Percentiles rank a stretch among this genome's conserved stretches.
Conservation (phyloP, 495 filamentous ascomycete genomes). For the Xanthoparmelia taractica region DNA sequence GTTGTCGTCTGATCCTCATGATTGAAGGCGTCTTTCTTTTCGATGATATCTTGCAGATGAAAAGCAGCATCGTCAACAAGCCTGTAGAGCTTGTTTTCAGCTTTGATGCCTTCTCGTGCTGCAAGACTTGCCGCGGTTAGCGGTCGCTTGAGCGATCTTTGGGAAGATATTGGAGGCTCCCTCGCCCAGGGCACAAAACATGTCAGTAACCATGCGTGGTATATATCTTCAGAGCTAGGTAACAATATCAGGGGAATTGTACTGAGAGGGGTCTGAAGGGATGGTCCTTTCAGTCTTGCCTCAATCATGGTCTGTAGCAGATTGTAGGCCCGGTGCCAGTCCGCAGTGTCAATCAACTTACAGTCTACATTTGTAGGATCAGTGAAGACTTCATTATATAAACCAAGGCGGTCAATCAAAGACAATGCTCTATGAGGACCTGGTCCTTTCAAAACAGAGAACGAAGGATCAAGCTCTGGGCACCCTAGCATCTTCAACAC, state of each 20-base stretch:
- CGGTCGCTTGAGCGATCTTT: constrained; percentile 37
- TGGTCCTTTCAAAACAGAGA: constrained; percentile 42
- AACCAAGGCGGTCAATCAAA: constrained; percentile 63
- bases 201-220: constrained; percentile 67
- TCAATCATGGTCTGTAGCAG: constrained; percentile 29
- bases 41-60: constrained; percentile 51
- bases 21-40: constrained; percentile 45
- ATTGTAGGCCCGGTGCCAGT: constrained; percentile 47
- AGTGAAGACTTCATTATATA: constrained; percentile 78
- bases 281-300: constrained; percentile 30
- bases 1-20: constrained; percentile 28
- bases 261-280: constrained; percentile 38
- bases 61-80: constrained; percentile 56
- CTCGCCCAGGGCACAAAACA: constrained; percentile 69
- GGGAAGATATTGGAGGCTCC: constrained; percentile 38
- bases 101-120: constrained; percentile 70
- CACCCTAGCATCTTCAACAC: constrained; percentile 83
- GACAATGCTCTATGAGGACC: constrained; percentile 60
- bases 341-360: constrained; percentile 26
- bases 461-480: background rate
- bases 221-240: constrained; percentile 49
- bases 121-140: constrained; percentile 49
- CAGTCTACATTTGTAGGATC: constrained; percentile 41
- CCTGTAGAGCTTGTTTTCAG: constrained; percentile 61
- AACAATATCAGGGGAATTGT: constrained; percentile 48